phyloP scores from a whole-genome alignment of 441 rosid genomes.

The Euphorbia corollata region DNA sequence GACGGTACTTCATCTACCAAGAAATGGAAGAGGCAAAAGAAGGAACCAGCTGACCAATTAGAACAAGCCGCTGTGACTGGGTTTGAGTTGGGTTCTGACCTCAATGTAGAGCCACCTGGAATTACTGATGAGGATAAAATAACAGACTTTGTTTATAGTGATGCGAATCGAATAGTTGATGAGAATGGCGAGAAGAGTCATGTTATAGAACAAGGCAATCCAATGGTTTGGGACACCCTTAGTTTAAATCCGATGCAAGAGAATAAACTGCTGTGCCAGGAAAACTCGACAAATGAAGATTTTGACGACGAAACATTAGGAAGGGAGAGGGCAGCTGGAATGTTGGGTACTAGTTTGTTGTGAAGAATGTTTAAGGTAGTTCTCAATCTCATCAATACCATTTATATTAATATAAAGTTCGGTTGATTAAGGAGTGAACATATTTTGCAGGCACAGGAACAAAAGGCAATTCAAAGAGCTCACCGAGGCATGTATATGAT shows the following conservation, averaged over 20 bases:
- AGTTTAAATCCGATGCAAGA: conserved; percentile 42
- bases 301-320: conserved; percentile 66
- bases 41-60: conserved; percentile 72
- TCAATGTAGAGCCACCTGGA: conserved; percentile 47
- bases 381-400: conserved; percentile 19
- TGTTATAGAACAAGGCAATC: conserved; percentile 35
- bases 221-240: conserved; percentile 52
- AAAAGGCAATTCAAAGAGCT: conserved; percentile 11
- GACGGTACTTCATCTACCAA: conserved; percentile 98
- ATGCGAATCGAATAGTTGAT: conserved; percentile 40
- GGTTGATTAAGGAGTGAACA: background rate
- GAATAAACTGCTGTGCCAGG: conserved; percentile 63
- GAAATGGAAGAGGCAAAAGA: conserved; percentile 95
- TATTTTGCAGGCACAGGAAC: conserved; percentile 28
- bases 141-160: conserved; percentile 32
- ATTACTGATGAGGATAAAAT: conserved; percentile 37
- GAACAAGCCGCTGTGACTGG: conserved; percentile 51
- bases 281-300: conserved; percentile 80
- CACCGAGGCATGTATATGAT: conserved; percentile 23
- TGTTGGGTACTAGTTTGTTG: conserved; percentile 40
- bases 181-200: conserved; percentile 36
- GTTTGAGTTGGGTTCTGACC: conserved; percentile 63
- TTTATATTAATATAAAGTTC: background rate
- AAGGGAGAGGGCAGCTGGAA: conserved; percentile 38
- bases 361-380: conserved; percentile 32